These are phyloP conservation scores for Sugiyamaella neomexicana DNA, from an alignment of 1,139 yeast genomes.

Conservation along the genomic window DNA sequence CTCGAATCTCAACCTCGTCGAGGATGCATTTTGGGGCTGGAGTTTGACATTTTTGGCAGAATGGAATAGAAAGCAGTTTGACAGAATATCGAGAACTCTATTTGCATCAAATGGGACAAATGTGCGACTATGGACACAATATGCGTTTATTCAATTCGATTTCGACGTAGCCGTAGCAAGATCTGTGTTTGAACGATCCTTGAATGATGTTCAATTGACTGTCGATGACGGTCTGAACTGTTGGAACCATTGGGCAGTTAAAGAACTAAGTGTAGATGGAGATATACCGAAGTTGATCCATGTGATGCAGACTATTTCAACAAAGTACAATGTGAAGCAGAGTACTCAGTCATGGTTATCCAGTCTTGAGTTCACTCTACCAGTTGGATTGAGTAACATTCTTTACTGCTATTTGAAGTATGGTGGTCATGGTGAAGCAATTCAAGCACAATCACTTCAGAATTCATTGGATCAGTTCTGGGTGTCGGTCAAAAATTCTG, in stretches of 20 bases:
- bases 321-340: not conserved
- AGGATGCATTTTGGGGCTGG: conserved; percentile 18
- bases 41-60: conserved; percentile 15
- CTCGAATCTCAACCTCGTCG: not conserved
- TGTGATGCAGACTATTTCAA: not conserved
- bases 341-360: not conserved
- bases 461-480: not conserved
- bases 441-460: not conserved
- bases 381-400: not conserved
- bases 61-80: conserved; percentile 1
- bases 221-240: not conserved
- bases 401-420: not conserved
- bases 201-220: not conserved
- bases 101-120: conserved; percentile 2
- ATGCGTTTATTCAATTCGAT: conserved; percentile 9
- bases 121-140: conserved; percentile 17
- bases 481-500: not conserved
- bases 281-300: not conserved
- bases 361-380: not conserved
- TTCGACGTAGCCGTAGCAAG: conserved; percentile 10
- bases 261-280: conserved; percentile 1
- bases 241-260: conserved; percentile 13
- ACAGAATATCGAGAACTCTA: conserved; percentile 6
- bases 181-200: conserved; percentile 5
- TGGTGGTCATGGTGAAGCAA: not conserved